Base-by-base conservation (phyloP, 1,139 yeast genomes). In the Pichia sp. region DNA sequence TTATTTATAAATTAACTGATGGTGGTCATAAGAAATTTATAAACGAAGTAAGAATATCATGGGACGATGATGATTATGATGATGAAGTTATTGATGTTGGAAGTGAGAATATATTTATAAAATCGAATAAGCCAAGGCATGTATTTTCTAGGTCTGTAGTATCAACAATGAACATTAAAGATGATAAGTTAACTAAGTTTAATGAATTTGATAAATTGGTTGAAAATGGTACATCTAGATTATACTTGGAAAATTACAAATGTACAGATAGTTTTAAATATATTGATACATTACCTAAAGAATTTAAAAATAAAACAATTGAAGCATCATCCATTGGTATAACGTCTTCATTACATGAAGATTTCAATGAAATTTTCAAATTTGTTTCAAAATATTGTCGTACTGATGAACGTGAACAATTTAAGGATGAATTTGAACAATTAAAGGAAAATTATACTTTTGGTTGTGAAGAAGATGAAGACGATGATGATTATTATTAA, bases 391-490 rank as follows among this genome's bases (percentile, higher is more conserved):
- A 73, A 46, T 68, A 71, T 38, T 72, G 73, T 55, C 72, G 67
- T 55, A 75, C 78, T n/a, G 91, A 83, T 50, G 91, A 84, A 48
- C 75, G 86, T 54, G 83, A 79, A 39, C 91, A 85, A 53, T 61
- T 85, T 53, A 70, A 82, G 29, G 86, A 87, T 51, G 76, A 76
- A 39, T 64, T 86, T 19, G 77, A 75, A 27, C 65, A 67, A 5
- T 53, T 81, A 44, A 73, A 81, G 0, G 73, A 74, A 33, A 77
- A 76, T 50, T 87, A 85, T 60, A 79, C 79, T 29, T 68, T 71
- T 58, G 90, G 89, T 0, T 81, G 72, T 45, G 79, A 75, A 25
- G 30, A 42, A n/a, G 50, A 54, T 44, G 56, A 55, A 28, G 54
- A 51, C 14, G 58, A 56, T 3, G 49, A 45, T 5, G 54, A 56